Percentiles rank a stretch among this genome's conserved stretches.
Evolutionary conservation across 208 protist genomes (phyloP).

Genomic region (Vickermania spadyakhi): DNA sequence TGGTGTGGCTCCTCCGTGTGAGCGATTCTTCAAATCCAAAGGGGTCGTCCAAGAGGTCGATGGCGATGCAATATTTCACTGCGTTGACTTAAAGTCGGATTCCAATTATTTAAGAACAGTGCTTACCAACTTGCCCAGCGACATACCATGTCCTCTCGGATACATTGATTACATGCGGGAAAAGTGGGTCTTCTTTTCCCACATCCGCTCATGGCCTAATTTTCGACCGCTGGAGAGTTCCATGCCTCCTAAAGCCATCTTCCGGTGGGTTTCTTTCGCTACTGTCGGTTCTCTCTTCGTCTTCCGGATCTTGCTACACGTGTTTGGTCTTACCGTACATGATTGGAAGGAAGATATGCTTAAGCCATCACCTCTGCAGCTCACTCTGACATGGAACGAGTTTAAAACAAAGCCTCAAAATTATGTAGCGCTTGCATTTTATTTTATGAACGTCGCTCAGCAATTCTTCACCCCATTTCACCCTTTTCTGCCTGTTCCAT

Average conservation of each 20-base stretch:
- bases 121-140: neutral
- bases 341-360: conserved; percentile 33
- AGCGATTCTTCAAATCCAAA: neutral
- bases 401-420: conserved; percentile 51
- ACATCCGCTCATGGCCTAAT: conserved; percentile 8
- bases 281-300: conserved; percentile 18
- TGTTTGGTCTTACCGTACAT: conserved; percentile 22
- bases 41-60: neutral
- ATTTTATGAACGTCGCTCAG: conserved; percentile 33
- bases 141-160: neutral
- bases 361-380: conserved; percentile 26
- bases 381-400: conserved; percentile 56
- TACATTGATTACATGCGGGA: neutral
- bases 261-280: conserved; percentile 14
- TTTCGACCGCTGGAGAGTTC: conserved; percentile 16
- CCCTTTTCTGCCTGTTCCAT: conserved; percentile 30
- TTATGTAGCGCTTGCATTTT: conserved; percentile 36
- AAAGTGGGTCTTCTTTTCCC: neutral
- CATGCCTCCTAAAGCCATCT: conserved; percentile 19
- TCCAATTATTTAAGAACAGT: neutral
- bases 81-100: conserved; percentile 2
- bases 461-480: conserved; percentile 49
- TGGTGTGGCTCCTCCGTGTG: neutral
- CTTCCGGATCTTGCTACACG: conserved; percentile 24
- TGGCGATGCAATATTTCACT: neutral